Base-by-base conservation (phyloP, 345 rosid genomes). In the Microthlaspi erraticum region DNA sequence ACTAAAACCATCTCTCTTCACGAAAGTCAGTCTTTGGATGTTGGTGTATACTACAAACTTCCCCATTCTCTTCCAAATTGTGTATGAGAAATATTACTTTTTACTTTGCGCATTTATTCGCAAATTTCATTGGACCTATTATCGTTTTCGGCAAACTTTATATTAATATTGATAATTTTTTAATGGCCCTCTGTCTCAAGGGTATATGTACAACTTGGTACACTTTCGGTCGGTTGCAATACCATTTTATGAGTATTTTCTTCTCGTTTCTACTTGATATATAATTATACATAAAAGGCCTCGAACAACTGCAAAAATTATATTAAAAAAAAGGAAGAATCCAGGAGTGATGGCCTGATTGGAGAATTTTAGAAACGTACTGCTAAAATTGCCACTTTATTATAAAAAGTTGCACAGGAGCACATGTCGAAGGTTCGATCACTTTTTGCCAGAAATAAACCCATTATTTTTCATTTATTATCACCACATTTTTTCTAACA, bases 341-440 rank as follows among this genome's bases (percentile, higher is more conserved):
- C 20, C 3, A 56, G 6, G 45, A 51, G 60, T 13, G 23, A 20
- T 41, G 61, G 49, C 41, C 56, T 46, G 29, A 65, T 39, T 34
- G 56, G 56, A 54, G n/a, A 10, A 34, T 45, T 73, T 39, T 13
- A 16, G 58, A 64, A 55, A 14, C 65, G 13, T 39, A 73, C 29
- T 7, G 16, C 43, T 16, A 10, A 66, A 41, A 41, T 33, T 13
- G 1, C 68, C 31, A 66, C 63, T 67, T 48, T 49, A 56, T 63
- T 45, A 46, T 46, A 56, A 10, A 73, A 73, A 48, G 53, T 52
- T 52, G 49, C 50, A 60, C 17, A 60, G 51, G 34, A 38, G 36
- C 68, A 74, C 73, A 51, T 59, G 73, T 60, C 36, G 50, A 74
- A 60, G 48, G 64, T 67, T 74, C 63, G 20, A 36, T 36, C 43